Evolutionary conservation across 208 protist species (phyloP).

Genomic region (Leishmania lainsoni): DNA sequence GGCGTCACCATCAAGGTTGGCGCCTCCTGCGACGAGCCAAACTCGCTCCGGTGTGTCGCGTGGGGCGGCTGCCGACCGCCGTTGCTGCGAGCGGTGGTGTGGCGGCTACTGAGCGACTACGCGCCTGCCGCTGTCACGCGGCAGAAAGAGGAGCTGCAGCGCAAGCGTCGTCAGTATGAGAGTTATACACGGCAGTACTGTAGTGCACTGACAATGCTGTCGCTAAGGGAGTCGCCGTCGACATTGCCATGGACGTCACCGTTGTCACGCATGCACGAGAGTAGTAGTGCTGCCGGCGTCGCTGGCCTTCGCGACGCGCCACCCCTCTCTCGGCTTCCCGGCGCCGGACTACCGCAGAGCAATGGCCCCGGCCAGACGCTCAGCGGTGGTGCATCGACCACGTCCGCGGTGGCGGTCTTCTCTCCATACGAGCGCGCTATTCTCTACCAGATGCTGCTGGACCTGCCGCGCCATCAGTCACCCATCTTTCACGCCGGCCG

Average conservation of each 20-base stretch:
- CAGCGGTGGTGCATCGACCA: neutral
- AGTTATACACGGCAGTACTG: conserved; percentile 59
- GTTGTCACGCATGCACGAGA: neutral
- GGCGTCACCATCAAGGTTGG: conserved; percentile 38
- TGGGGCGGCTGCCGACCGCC: conserved; percentile 56
- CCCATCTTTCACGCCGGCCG: conserved; percentile 59
- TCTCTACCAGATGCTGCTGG: conserved; percentile 71
- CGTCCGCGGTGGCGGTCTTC: conserved; percentile 17
- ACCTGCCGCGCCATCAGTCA: conserved; percentile 71
- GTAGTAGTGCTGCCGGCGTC: neutral
- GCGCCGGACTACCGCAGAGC: neutral
- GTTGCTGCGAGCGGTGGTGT: conserved; percentile 54
- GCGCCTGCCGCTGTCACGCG: conserved; percentile 34
- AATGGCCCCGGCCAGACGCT: neutral
- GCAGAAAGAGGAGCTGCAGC: conserved; percentile 57
- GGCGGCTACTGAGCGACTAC: conserved; percentile 67
- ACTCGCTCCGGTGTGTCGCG: conserved; percentile 46
- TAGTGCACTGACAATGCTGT: conserved; percentile 27
- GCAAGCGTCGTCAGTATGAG: conserved; percentile 70
- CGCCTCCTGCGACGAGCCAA: conserved; percentile 43
- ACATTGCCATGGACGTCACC: neutral
- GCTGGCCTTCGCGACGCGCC: neutral
- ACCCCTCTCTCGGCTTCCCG: neutral
- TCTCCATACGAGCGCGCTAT: conserved; percentile 61
- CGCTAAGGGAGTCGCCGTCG: neutral